Conservation (phyloP, 1,284 basidiomycete genomes). For the Hypsizygus ulmarius region DNA sequence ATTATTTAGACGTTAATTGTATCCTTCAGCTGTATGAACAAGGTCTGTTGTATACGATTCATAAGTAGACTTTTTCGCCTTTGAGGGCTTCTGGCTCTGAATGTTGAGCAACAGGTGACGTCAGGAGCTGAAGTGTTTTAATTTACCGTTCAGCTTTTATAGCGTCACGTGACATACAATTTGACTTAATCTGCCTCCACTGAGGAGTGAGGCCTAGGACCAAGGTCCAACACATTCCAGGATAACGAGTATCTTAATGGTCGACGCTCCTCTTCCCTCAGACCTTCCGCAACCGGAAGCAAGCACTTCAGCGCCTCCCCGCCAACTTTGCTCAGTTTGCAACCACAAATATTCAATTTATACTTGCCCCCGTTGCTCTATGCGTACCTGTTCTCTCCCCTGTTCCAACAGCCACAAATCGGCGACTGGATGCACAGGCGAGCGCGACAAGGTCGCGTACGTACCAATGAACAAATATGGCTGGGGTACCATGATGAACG, state of each 20-base stretch:
- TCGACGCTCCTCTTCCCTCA: constrained; percentile 8
- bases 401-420: constrained; percentile 76
- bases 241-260: constrained; percentile 4
- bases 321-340: constrained; percentile 49
- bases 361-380: constrained; percentile 77
- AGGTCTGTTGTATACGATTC: too few species aligned
- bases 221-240: neutral
- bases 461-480: constrained; percentile 79
- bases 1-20: neutral
- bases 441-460: constrained; percentile 70
- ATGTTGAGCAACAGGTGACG: neutral
- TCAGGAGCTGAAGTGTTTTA: too few species aligned
- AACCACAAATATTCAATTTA: constrained; percentile 53
- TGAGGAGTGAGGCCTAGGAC: too few species aligned
- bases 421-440: constrained; percentile 63
- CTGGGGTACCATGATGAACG: constrained; percentile 81
- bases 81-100: too few species aligned
- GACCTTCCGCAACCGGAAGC: constrained; percentile 9
- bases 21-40: too few species aligned
- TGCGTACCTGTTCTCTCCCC: constrained; percentile 68
- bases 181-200: too few species aligned
- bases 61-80: too few species aligned
- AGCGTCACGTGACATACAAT: neutral
- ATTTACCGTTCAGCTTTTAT: too few species aligned
- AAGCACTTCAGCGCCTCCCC: constrained; percentile 16